Evolutionary conservation across 1,139 yeast genomes (phyloP).

Genomic region (Magnusiomyces ingens): DNA sequence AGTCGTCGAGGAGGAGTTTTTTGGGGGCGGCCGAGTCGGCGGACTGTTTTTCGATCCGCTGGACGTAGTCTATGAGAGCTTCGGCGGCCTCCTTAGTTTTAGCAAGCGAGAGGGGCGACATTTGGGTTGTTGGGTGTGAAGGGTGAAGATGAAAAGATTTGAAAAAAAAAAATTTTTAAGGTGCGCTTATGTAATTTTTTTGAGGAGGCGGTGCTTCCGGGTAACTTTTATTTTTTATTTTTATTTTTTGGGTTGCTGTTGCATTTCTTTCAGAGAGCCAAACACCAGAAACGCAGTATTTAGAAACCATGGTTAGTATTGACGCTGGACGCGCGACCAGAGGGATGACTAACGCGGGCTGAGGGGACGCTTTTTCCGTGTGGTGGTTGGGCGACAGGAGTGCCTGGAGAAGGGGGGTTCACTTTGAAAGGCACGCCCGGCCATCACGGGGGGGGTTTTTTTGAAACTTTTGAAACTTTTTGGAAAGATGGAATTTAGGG

Average conservation of each 20-base stretch:
- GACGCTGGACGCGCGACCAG: no score
- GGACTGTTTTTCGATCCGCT: constrained; percentile 17
- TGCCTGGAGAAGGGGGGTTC: no score
- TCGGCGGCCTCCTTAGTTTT: constrained; percentile 30
- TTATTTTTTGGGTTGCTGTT: constrained; percentile 2
- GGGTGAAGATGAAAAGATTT: not conserved
- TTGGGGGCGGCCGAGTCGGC: constrained; percentile 13
- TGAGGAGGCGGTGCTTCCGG: not conserved
- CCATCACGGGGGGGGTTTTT: no score
- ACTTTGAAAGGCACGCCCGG: no score
- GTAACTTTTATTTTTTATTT: constrained; percentile 11
- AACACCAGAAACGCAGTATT: no score
- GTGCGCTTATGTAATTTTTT: not conserved
- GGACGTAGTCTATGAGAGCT: constrained; percentile 33
- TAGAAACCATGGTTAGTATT: no score
- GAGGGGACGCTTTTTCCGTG: no score
- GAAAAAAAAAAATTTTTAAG: not conserved
- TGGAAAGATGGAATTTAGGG: no score
- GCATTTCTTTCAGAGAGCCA: no score
- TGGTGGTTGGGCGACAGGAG: no score
- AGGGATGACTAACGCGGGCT: no score
- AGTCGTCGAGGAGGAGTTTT: constrained; percentile 46
- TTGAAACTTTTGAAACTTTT: no score
- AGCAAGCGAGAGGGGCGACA: constrained; percentile 10
- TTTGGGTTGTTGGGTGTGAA: not conserved